Evolutionary conservation across 805 yeast genomes (phyloP), one percentile per base, ranked within the genome.

Genomic region (Kodamaea leandrae): DNA sequence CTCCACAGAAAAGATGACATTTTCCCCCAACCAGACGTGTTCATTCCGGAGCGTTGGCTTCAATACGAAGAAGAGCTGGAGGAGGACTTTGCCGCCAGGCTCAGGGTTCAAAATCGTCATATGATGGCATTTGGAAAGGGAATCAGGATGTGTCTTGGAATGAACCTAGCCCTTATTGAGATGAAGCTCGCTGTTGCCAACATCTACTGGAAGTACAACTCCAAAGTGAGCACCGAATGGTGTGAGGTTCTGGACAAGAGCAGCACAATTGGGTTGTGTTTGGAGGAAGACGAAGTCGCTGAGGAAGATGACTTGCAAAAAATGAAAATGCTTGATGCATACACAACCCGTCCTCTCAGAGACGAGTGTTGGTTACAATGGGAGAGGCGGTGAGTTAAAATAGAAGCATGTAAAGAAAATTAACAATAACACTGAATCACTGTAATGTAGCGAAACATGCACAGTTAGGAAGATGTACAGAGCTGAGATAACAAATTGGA

Each of bases 121-220:
- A 74, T 82, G 70, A 74, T 82, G 72, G 80, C 84, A 1, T 83
- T 84, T 63, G 89, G 90, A 1, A 75, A 79, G 29, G 91, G 90
- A 2, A 68, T 80, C 15, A 63, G 88, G 47, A 82, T 82, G 88
- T 83, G 91, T 52, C 63, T 82, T 40, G 90, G 91, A 1, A 74
- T 79, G 78, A 71, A 83, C 53, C 55, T 83, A 29, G 89, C 89
- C 0, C 58, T 76, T 14, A 74, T 76, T 30, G 89, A 82, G 53
- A 80, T 83, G 68, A 83, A 82, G 54, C 51, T 80, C 32, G 71
- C 74, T 9, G 52, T 78, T 20, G 76, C 80, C 7, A 71, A 72
- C 43, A 55, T 83, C 13, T 76, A 80, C 52, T 72, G 76, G 69
- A 67, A 74, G 36, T 78, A 55, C 48, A 40, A 47, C 8, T 68